phyloP scores from a whole-genome alignment of 768 basidiomycete species.

The Kwoniella newhampshirensis region DNA sequence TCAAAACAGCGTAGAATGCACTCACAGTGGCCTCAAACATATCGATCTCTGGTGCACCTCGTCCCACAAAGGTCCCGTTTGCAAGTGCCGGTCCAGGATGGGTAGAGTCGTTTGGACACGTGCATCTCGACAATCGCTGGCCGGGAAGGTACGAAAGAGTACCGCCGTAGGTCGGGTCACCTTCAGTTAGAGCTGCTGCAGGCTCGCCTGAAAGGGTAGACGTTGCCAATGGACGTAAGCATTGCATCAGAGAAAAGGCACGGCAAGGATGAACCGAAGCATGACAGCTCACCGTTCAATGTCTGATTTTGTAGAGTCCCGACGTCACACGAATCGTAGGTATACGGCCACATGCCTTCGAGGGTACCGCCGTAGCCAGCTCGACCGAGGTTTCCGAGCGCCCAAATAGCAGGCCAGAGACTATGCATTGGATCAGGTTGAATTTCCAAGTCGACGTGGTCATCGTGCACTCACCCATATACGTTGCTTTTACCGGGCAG shows the following conservation, averaged over 20 bases:
- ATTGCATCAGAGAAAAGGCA: neutral
- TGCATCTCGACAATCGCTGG: constrained; percentile 82
- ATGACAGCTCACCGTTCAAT: constrained; percentile 56
- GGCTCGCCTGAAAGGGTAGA: constrained; percentile 57
- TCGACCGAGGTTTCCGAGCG: constrained; percentile 50
- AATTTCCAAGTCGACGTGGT: neutral
- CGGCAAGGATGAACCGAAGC: neutral
- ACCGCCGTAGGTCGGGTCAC: constrained; percentile 61
- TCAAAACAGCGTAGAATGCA: neutral
- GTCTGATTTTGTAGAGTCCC: constrained; percentile 87
- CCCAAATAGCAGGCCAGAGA: constrained; percentile 52
- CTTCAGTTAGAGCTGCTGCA: constrained; percentile 61
- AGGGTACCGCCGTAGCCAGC: constrained; percentile 54
- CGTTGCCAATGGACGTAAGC: neutral
- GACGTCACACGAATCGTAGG: constrained; percentile 70
- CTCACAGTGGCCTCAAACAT: constrained; percentile 74
- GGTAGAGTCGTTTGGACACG: constrained; percentile 70
- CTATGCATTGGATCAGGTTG: constrained; percentile 2
- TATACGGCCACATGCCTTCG: constrained; percentile 54
- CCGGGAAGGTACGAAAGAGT: constrained; percentile 81
- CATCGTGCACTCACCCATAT: constrained; percentile 32
- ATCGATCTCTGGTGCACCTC: constrained; percentile 86
- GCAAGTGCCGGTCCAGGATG: constrained; percentile 81
- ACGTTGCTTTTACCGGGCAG: constrained; percentile 49
- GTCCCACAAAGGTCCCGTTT: constrained; percentile 77